A percentile compares a stretch with the other conserved stretches of the same genome.
Evolutionary conservation across 2,329 filamentous ascomycete species (phyloP).

Genomic region (Talaromyces sp.): DNA sequence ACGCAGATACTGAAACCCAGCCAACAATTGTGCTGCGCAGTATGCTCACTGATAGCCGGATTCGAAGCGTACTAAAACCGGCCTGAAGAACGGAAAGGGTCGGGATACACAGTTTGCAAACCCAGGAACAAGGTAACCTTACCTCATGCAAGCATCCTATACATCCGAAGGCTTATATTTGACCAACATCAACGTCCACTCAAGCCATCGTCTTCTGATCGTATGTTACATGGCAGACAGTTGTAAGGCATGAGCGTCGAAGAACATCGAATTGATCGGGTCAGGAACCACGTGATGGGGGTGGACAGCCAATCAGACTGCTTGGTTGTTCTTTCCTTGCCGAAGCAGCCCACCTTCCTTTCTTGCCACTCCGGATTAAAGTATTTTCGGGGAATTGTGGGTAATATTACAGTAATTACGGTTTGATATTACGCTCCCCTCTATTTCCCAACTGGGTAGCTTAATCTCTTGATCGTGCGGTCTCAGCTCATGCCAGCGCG

Average conservation of each 20-base stretch:
- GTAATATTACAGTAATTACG: background rate
- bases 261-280: conserved; percentile 4
- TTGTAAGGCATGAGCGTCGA: background rate
- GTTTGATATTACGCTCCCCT: background rate
- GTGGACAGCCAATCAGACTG: background rate
- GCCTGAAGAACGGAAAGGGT: background rate
- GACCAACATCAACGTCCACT: background rate
- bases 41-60: background rate
- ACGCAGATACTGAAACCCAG: background rate
- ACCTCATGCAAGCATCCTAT: background rate
- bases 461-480: background rate
- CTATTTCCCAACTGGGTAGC: background rate
- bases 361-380: background rate
- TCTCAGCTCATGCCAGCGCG: background rate
- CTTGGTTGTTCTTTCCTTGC: background rate
- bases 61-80: background rate
- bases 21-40: background rate
- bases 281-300: conserved; percentile 7
- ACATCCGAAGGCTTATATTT: background rate
- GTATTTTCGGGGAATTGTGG: background rate
- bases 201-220: background rate
- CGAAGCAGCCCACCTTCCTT: background rate
- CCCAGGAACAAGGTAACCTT: background rate
- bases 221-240: background rate
- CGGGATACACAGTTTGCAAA: background rate